Evolutionary conservation across 768 basidiomycete genomes (phyloP).

Genomic region (Leccinum subgranulosum): DNA sequence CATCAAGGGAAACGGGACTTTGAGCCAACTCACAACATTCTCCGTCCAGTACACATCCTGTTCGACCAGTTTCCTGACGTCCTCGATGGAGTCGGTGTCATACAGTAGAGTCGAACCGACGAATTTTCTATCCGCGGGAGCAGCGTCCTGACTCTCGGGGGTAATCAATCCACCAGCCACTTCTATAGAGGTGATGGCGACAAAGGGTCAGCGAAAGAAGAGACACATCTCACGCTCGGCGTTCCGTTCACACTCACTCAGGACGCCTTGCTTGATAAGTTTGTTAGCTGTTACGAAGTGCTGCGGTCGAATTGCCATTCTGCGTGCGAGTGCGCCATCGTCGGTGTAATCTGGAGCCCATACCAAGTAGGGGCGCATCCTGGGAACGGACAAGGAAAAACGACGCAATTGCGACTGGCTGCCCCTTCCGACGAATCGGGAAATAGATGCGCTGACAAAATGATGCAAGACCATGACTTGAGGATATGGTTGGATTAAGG

Average conservation of each 20-base stretch:
- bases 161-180: constrained; percentile 57
- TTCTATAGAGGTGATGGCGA: constrained; percentile 26
- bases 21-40: constrained; percentile 38
- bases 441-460: neutral
- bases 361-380: constrained; percentile 37
- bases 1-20: neutral
- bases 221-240: constrained; percentile 6
- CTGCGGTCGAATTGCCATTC: constrained; percentile 50
- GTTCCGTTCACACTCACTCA: constrained; percentile 40
- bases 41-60: constrained; percentile 41
- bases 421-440: neutral
- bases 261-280: constrained; percentile 40
- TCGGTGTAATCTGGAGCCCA: constrained; percentile 68
- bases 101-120: constrained; percentile 57
- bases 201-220: constrained; percentile 5
- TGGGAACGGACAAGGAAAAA: constrained; percentile 11
- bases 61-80: constrained; percentile 37
- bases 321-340: constrained; percentile 51
- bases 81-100: constrained; percentile 52
- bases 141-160: constrained; percentile 51
- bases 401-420: constrained; percentile 5
- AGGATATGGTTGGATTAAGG: neutral
- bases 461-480: neutral
- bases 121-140: constrained; percentile 50
- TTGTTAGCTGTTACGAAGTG: constrained; percentile 50